Percentiles rank a stretch among this genome's conserved stretches.
Evolutionary conservation across 768 basidiomycete species (phyloP).

Genomic region (Coprinellus micaceus): DNA sequence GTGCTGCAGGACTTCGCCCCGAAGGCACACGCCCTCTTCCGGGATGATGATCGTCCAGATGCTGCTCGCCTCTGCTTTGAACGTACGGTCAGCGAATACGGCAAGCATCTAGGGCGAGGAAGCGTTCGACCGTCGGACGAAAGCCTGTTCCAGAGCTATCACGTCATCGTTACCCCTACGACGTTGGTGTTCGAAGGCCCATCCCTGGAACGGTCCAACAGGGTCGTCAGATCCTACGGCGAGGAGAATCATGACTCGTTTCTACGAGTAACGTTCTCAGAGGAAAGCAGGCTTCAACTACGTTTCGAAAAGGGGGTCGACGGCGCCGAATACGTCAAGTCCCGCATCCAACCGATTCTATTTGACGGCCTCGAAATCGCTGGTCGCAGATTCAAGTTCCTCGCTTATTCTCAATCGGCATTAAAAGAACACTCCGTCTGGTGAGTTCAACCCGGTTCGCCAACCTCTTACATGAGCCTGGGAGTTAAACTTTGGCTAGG

Average conservation of each 20-base stretch:
- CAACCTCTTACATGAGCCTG: background rate
- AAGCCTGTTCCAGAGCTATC: conserved; percentile 29
- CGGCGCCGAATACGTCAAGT: conserved; percentile 41
- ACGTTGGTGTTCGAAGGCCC: conserved; percentile 13
- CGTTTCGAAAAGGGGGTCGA: conserved; percentile 15
- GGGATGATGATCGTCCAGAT: conserved; percentile 17
- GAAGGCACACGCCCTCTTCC: conserved; percentile 22
- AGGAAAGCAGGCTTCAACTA: conserved; percentile 13
- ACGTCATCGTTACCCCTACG: conserved; percentile 21
- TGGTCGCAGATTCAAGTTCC: conserved; percentile 52
- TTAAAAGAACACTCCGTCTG: conserved; percentile 65
- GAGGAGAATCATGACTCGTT: conserved; percentile 13
- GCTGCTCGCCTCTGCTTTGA: conserved; percentile 31
- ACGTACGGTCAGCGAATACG: conserved; percentile 22
- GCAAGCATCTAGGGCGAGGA: conserved; percentile 17
- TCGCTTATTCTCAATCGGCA: conserved; percentile 74
- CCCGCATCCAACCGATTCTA: conserved; percentile 44
- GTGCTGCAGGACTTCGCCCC: conserved; percentile 40
- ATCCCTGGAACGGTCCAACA: conserved; percentile 16
- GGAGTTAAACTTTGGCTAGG: conserved; percentile 31
- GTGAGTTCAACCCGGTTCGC: conserved; percentile 23
- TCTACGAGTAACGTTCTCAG: conserved; percentile 16
- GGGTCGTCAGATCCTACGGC: conserved; percentile 14
- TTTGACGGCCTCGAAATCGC: conserved; percentile 51
- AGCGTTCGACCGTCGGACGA: conserved; percentile 26